phyloP scores from a whole-genome alignment of 179 eudicot species.

The Nepenthes alata region DNA sequence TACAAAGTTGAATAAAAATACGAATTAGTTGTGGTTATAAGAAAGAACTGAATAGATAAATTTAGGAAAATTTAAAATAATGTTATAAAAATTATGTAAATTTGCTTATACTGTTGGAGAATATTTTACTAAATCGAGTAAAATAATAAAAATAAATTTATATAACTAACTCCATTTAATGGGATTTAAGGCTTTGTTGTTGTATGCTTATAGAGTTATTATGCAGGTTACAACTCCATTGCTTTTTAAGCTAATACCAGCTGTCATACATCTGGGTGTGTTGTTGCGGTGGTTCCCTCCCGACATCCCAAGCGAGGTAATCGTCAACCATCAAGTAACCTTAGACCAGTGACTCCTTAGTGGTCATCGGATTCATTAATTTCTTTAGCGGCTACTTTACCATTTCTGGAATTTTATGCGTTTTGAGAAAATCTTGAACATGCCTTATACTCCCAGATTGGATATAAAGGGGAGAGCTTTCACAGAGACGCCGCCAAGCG shows the following conservation, averaged over 20 bases:
- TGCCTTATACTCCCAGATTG: conserved; percentile 51
- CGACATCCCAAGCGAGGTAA: conserved; percentile 66
- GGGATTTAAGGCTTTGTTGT: no score
- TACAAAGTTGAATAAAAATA: no score
- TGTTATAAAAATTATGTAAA: no score
- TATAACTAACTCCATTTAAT: no score
- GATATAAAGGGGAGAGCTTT: conserved; percentile 67
- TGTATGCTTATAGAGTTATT: conserved; percentile 1
- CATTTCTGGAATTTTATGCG: conserved; percentile 2
- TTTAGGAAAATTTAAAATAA: no score
- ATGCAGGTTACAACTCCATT: conserved; percentile 90
- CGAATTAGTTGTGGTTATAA: no score
- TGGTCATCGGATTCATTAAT: background rate
- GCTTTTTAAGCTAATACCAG: conserved; percentile 88
- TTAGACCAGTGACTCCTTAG: background rate
- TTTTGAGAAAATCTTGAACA: conserved; percentile 19
- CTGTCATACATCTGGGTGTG: conserved; percentile 84
- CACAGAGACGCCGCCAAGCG: conserved; percentile 81
- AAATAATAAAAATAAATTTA: no score
- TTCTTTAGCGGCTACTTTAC: background rate
- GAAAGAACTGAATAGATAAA: no score
- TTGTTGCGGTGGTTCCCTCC: conserved; percentile 85
- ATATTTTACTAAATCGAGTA: background rate
- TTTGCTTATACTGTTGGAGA: background rate
- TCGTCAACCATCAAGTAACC: background rate